phyloP scores from a whole-genome alignment of 2,329 filamentous ascomycete genomes.

The Sclerotinia spermophila region DNA sequence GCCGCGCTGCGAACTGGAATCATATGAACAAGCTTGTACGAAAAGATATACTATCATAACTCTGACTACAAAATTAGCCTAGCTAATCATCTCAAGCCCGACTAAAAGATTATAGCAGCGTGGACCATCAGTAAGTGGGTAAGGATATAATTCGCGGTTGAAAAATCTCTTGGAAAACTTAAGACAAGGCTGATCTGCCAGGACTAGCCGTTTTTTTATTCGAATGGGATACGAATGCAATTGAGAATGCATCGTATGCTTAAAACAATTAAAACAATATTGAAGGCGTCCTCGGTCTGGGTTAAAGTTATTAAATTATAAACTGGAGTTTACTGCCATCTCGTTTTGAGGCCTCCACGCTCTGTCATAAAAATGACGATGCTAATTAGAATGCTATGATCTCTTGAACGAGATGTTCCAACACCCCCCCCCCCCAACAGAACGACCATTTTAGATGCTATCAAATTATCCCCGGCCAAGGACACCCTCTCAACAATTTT shows the following conservation, averaged over 20 bases:
- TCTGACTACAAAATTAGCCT: neutral
- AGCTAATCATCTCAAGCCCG: neutral
- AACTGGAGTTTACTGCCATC: neutral
- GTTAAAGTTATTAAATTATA: neutral
- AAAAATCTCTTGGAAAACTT: too few species aligned
- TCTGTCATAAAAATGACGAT: neutral
- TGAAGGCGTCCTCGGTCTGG: neutral
- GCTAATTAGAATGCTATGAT: neutral
- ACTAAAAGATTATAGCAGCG: neutral
- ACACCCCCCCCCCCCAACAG: neutral
- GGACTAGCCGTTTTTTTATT: too few species aligned
- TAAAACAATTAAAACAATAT: neutral
- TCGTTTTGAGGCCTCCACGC: neutral
- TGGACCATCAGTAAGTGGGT: rapidly evolving
- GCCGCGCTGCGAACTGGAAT: too few species aligned
- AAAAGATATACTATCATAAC: neutral
- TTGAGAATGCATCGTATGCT: too few species aligned
- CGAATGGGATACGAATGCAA: neutral
- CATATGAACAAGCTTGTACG: too few species aligned
- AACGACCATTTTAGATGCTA: too few species aligned
- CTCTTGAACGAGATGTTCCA: neutral
- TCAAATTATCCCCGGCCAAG: neutral
- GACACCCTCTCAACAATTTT: neutral
- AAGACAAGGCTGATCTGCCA: neutral
- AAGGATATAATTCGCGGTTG: too few species aligned